Evolutionary conservation across 371 early-diverging fungal species (phyloP), one percentile per base, ranked within the genome.

Genomic region (Gilbertella persicaria): DNA sequence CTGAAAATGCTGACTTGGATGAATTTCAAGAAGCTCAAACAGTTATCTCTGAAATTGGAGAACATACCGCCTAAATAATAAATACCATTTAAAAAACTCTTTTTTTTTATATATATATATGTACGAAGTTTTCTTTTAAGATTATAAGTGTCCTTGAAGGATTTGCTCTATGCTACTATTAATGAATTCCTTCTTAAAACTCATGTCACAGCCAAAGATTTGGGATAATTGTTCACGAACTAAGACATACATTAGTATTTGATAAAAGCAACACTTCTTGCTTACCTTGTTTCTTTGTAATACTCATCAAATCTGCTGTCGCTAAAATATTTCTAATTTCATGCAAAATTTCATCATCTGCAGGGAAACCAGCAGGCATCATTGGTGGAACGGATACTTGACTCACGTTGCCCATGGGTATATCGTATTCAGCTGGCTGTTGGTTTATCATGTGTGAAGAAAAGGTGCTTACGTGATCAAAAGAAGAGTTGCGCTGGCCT

Each of bases 171-270:
- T 95, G 49, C 84, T 83, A 37, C 77, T 73, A 64, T 95, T 89
- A 60, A 96, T 94, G 60, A 84, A 93, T 38, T 94, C 93, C 65
- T 92, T 93, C 64, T 85, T 78, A 2, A 80, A 66, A 10, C 76
- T 78, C 75, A 97, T 70, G 48, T 95, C 95, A 21, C 88, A 79
- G 4, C 88, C 89, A 68, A 92, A 95, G 43, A 82, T 73, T 9
- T 69, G 55, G 13, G 80, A 69, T 43, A 97, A 64, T 59, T 89
- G 84, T 56, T 92, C 88, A 16, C 97, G 75, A n/a, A 96, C 94
- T 81, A 66, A 25, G 21, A n/a, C n/a, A n/a, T n/a, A n/a, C n/a
- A n/a, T n/a, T n/a, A n/a, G n/a, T n/a, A n/a, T n/a, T n/a, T n/a
- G n/a, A n/a, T n/a, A n/a, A n/a, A n/a, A n/a, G n/a, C n/a, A n/a